Conservation (phyloP, 73 alveolate genomes). For the Paramecium bursaria region DNA sequence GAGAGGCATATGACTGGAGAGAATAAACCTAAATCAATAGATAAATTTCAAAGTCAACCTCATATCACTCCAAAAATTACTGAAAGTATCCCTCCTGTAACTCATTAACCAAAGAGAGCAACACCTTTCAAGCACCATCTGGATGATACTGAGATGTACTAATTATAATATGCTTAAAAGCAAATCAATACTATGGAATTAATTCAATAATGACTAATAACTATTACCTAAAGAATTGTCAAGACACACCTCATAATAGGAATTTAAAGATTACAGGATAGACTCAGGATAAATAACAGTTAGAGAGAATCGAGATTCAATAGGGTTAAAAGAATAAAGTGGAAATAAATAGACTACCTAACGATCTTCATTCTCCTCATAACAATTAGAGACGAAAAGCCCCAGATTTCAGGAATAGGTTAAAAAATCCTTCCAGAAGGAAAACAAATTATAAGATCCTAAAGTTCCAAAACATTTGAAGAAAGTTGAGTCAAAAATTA, state of each 20-base stretch:
- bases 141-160: conserved; percentile 59
- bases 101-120: not conserved
- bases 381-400: not conserved
- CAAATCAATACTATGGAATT: conserved; percentile 46
- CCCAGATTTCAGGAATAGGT: too few relatives aligned
- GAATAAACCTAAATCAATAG: not conserved
- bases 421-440: too few relatives aligned
- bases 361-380: conserved; percentile 38
- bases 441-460: too few relatives aligned
- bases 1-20: not conserved
- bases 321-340: too few relatives aligned
- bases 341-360: not conserved
- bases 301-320: not conserved
- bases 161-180: not conserved
- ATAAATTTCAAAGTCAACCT: conserved; percentile 51
- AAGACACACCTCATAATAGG: conserved; percentile 8
- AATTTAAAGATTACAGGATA: too few relatives aligned
- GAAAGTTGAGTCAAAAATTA: conserved; percentile 46
- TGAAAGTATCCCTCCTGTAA: not conserved
- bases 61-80: conserved; percentile 50
- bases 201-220: conserved; percentile 1
- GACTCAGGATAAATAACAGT: too few relatives aligned
- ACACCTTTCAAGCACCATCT: conserved; percentile 48
- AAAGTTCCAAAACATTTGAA: conserved; percentile 51
- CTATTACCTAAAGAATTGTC: conserved; percentile 16